Evolutionary conservation across 495 filamentous ascomycete species (phyloP), one percentile per base, ranked within the genome.

Genomic region (Tuber umbilicatum): DNA sequence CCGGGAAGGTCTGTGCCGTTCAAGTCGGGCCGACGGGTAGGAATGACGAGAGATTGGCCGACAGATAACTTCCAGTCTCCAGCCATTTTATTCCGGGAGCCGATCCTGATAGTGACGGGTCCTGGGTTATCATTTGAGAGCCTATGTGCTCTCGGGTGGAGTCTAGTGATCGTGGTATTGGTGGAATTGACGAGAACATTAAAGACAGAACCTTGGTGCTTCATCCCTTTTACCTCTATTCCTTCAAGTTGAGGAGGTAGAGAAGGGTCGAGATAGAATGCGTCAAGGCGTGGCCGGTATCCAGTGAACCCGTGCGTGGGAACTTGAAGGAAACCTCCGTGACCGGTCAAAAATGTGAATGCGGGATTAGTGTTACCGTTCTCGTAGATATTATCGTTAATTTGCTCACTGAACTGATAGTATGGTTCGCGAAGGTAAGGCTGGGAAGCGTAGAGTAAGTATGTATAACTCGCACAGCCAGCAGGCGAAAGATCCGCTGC

Each of bases 401-500:
- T 85, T 79, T 94, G 91, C 79, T 94, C 92, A 0, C 90, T 88
- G 83, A 87, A 89, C 75, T 89, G 88, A 82, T 86, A 89, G 82
- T 83, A 90, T 10, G 88, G 88, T 31, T 83, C 85, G 19, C 88
- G 85, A 35, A 85, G 80, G 76, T 90, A 90, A 0, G 88, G 88
- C 69, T 87, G 79, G 35, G 83, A 85, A 35, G 83, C 84, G 71
- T 86, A 84, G 10, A 88, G 80, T 9, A 84, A 84, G 81, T 90
- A 90, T 0, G 88, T 89, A 75, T 87, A 89, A 4, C 85, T 82
- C 10, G 87, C 84, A 76, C 88, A 89, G 19, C 88, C 88, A 10
- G 86, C 85, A 14, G 84, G 84, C 35, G 86, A 87, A 27, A 89
- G 80, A 19, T 86, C 83, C 71, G 87, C 87, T 37, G 87, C 87